A percentile compares a stretch with the other conserved stretches of the same genome.
These are phyloP conservation scores for Samsoniella hepiali DNA, from an alignment of 2,329 filamentous ascomycete species.

Conservation along the genomic window DNA sequence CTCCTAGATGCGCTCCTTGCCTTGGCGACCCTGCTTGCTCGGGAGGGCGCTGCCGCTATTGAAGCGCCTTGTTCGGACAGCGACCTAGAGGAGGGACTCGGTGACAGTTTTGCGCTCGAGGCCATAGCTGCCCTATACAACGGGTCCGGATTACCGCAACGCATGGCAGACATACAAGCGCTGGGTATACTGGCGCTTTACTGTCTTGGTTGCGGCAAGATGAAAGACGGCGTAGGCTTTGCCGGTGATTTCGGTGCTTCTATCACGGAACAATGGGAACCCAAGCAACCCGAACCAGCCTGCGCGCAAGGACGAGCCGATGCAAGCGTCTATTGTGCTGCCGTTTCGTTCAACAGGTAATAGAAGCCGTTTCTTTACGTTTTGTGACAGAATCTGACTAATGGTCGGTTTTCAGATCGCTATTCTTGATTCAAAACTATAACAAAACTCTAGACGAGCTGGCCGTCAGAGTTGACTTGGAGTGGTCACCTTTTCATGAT, in stretches of 20 bases:
- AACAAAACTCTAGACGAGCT: background rate
- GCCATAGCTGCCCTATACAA: background rate
- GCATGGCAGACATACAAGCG: conserved; percentile 9
- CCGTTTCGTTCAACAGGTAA: conserved; percentile 15
- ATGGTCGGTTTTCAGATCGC: background rate
- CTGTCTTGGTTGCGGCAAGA: background rate
- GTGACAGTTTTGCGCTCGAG: background rate
- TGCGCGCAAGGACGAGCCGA: background rate
- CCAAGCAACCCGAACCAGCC: background rate
- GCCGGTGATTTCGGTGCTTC: background rate
- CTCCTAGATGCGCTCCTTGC: conserved; percentile 1
- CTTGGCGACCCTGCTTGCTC: background rate
- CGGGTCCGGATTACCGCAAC: background rate
- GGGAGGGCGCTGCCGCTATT: background rate
- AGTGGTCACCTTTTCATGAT: background rate
- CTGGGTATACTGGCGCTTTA: conserved; percentile 6
- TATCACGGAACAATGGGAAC: background rate
- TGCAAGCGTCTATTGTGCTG: conserved; percentile 1
- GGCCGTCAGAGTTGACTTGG: background rate
- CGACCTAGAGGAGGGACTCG: background rate
- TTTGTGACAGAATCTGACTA: background rate
- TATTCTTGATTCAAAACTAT: conserved; percentile 4
- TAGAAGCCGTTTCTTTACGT: background rate
- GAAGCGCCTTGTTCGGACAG: background rate
- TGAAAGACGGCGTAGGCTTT: conserved; percentile 3